Conservation (phyloP, 345 rosid species). For the Salix dunnii region DNA sequence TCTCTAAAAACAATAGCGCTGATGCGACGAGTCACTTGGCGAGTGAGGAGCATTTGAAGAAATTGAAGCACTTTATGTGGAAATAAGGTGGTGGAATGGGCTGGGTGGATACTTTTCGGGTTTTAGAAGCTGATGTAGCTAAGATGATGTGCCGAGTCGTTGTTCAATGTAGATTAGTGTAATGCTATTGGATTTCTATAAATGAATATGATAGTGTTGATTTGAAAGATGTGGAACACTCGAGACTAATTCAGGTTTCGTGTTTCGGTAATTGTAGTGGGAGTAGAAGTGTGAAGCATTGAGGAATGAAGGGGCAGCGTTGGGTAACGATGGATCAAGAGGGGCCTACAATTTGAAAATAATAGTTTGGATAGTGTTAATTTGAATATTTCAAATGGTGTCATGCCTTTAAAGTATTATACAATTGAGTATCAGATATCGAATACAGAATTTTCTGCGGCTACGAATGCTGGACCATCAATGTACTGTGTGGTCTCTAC, state of each 20-base stretch:
- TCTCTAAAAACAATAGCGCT: constrained; percentile 28
- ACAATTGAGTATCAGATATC: constrained; percentile 90
- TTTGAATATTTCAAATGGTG: constrained; percentile 46
- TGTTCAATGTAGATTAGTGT: not conserved
- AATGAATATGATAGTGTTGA: not conserved
- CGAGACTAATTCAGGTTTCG: not conserved
- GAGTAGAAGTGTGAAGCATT: constrained; percentile 51
- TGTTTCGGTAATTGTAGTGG: constrained; percentile 51
- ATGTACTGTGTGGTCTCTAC: constrained; percentile 27
- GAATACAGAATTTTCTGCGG: constrained; percentile 36
- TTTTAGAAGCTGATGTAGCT: constrained; percentile 50
- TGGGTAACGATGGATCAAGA: constrained; percentile 31
- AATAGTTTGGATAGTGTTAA: constrained; percentile 36
- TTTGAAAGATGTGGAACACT: not conserved
- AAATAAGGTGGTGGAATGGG: constrained; percentile 65
- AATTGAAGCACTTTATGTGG: constrained; percentile 75
- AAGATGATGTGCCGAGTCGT: constrained; percentile 42
- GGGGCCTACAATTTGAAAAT: constrained; percentile 48
- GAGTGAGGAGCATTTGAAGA: constrained; percentile 64
- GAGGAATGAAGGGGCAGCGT: constrained; percentile 38
- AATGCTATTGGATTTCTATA: not conserved
- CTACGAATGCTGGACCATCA: constrained; percentile 33
- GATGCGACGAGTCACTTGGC: constrained; percentile 72
- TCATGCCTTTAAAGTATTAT: constrained; percentile 84
- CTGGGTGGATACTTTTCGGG: constrained; percentile 44